phyloP scores from a whole-genome alignment of 2,329 filamentous ascomycete genomes.

The Hypoxylon sp. region DNA sequence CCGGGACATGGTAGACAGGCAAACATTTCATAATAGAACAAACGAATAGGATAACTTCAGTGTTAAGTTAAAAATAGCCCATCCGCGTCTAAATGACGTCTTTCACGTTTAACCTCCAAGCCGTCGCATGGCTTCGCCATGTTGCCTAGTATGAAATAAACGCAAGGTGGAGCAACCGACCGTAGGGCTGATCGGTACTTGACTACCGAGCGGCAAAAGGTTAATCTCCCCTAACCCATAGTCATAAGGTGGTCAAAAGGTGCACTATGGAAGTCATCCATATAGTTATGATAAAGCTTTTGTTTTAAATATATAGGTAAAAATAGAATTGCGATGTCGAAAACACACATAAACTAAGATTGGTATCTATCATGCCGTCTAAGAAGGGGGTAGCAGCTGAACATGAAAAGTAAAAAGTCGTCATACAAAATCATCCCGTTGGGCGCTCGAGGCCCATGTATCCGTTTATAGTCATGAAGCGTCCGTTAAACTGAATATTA shows the following conservation, averaged over 20 bases:
- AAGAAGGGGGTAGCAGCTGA: conserved; percentile 36
- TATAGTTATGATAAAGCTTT: background rate
- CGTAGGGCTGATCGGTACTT: background rate
- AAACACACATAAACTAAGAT: conserved; percentile 46
- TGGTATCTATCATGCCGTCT: conserved; percentile 56
- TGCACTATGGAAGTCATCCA: background rate
- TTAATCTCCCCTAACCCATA: conserved; percentile 9
- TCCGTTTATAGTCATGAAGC: conserved; percentile 28
- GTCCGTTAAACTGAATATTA: conserved; percentile 24
- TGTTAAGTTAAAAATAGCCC: background rate
- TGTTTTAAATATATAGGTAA: conserved; percentile 12
- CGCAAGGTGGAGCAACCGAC: background rate
- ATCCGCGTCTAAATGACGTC: background rate
- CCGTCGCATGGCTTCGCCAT: background rate
- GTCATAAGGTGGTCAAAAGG: background rate
- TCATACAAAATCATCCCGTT: conserved; percentile 36
- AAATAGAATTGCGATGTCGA: background rate
- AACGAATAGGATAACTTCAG: too few relatives aligned
- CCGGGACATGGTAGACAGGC: too few relatives aligned
- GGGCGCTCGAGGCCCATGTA: conserved; percentile 19
- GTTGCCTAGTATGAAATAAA: background rate
- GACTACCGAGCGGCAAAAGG: conserved; percentile 1
- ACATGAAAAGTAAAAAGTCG: conserved; percentile 28
- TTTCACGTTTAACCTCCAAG: background rate
- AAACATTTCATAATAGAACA: too few relatives aligned